Conservation (phyloP, 495 filamentous ascomycete genomes). For the Zalerion maritima region DNA sequence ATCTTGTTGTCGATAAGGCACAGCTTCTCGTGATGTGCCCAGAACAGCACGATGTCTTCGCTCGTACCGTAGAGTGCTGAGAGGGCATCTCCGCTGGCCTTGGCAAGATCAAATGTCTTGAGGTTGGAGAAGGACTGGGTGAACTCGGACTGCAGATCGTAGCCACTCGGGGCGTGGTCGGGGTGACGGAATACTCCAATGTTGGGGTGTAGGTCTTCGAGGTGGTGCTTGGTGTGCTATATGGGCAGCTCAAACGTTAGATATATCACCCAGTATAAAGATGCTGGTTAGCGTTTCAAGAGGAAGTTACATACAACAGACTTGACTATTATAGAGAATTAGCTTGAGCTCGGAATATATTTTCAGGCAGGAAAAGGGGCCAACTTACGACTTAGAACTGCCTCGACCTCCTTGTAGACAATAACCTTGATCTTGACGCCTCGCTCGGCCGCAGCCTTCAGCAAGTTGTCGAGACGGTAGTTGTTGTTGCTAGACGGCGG, state of each 20-base stretch:
- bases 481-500: slow-evolving; percentile 69
- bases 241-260: background rate
- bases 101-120: slow-evolving; percentile 31
- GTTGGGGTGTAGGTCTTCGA: slow-evolving; percentile 71
- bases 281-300: background rate
- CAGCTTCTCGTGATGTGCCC: slow-evolving; percentile 94
- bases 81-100: slow-evolving; percentile 49
- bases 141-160: slow-evolving; percentile 30
- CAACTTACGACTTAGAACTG: slow-evolving; percentile 69
- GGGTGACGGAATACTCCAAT: slow-evolving; percentile 88
- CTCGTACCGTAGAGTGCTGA: slow-evolving; percentile 65
- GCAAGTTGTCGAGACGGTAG: slow-evolving; percentile 82
- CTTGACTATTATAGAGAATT: slow-evolving; percentile 39
- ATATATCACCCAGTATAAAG: background rate
- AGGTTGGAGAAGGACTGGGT: slow-evolving; percentile 25
- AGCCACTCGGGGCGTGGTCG: slow-evolving; percentile 67
- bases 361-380: slow-evolving; percentile 2
- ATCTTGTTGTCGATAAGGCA: slow-evolving; percentile 64
- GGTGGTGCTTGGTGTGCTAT: slow-evolving; percentile 66
- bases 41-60: slow-evolving; percentile 75
- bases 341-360: slow-evolving; percentile 1
- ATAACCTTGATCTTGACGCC: slow-evolving; percentile 82
- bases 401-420: slow-evolving; percentile 89
- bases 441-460: slow-evolving; percentile 71
- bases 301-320: slow-evolving; percentile 30